Evolutionary conservation across 1,284 basidiomycete genomes (phyloP).

Genomic region (Fistulinella cinereoalba): DNA sequence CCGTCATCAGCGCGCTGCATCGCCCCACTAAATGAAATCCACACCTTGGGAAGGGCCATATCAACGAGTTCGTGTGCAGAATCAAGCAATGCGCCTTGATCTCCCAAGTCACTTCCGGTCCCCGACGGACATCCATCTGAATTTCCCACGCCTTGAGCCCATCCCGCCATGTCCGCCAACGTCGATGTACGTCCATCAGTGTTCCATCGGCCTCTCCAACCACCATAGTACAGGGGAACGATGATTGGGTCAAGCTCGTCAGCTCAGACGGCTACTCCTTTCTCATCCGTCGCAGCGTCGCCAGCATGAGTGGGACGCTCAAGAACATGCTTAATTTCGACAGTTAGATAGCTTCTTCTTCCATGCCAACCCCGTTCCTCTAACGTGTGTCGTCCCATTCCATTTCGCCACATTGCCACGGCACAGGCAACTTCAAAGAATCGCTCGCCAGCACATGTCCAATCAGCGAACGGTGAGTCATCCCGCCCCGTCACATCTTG

Average conservation of each 20-base stretch:
- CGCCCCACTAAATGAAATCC: background rate
- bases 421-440: conserved; percentile 50
- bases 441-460: conserved; percentile 46
- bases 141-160: conserved; percentile 22
- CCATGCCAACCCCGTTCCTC: conserved; percentile 10
- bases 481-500: background rate
- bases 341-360: conserved; percentile 23
- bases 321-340: conserved; percentile 40
- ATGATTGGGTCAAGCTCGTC: conserved; percentile 53
- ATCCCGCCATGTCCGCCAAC: conserved; percentile 17
- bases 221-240: conserved; percentile 19
- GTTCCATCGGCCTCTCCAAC: background rate
- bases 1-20: conserved; percentile 12
- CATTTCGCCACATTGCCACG: conserved; percentile 10
- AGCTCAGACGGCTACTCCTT: conserved; percentile 54
- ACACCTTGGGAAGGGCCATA: conserved; percentile 34
- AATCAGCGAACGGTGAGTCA: conserved; percentile 46
- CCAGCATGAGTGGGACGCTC: conserved; percentile 49
- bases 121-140: conserved; percentile 11
- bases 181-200: conserved; percentile 16
- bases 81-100: too few species aligned
- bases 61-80: conserved; percentile 15
- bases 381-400: conserved; percentile 11
- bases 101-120: conserved; percentile 11
- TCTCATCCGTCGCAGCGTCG: conserved; percentile 50